Conservation (phyloP, 1,284 basidiomycete genomes). For the Puccinia novopanici region DNA sequence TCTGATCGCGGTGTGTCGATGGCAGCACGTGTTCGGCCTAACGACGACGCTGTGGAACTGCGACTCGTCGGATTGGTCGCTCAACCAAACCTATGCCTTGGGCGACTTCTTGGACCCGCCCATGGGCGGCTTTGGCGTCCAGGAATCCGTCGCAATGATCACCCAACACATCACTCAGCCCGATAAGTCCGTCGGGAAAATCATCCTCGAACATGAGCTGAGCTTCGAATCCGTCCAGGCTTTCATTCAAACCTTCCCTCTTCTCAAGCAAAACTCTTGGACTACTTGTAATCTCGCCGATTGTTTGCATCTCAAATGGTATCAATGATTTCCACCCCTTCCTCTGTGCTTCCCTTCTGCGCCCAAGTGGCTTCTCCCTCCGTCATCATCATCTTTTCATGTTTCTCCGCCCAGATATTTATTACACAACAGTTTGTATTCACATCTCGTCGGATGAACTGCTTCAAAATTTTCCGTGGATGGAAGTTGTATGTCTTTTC, state of each 20-base stretch:
- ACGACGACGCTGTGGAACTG: slow-evolving; percentile 49
- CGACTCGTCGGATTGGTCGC: slow-evolving; percentile 44
- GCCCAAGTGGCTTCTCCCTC: not conserved
- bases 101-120: slow-evolving; percentile 40
- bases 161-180: not conserved
- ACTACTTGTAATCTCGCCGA: slow-evolving; percentile 62
- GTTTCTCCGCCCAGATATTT: too few species aligned
- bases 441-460: too few species aligned
- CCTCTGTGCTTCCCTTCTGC: not conserved
- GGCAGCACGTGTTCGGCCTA: slow-evolving; percentile 46
- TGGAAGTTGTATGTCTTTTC: not conserved
- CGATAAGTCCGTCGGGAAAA: too few species aligned
- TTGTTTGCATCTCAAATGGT: slow-evolving; percentile 35
- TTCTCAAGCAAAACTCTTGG: slow-evolving; percentile 71
- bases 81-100: slow-evolving; percentile 46
- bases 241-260: slow-evolving; percentile 25
- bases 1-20: too few species aligned
- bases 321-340: slow-evolving; percentile 8
- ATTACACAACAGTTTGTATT: too few species aligned
- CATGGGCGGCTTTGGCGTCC: not conserved
- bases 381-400: too few species aligned
- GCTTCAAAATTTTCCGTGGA: not conserved
- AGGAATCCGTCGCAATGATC: not conserved
- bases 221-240: slow-evolving; percentile 37
- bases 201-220: slow-evolving; percentile 47